These are phyloP conservation scores for Peterozyma xylosa DNA, from an alignment of 805 yeast genomes.

Conservation along the genomic window DNA sequence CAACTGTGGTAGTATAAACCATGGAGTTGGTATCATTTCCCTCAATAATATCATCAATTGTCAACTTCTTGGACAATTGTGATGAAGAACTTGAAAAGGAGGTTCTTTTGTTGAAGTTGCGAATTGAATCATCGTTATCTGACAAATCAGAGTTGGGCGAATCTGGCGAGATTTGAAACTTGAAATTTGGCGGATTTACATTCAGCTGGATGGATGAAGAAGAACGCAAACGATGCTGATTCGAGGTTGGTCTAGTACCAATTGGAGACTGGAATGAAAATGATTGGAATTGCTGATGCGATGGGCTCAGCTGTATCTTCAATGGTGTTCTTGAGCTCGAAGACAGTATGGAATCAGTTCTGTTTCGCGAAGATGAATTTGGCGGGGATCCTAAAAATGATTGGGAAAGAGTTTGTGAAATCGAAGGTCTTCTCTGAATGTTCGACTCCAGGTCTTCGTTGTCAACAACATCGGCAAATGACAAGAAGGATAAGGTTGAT, in stretches of 20 bases:
- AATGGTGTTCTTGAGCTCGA: slow-evolving; percentile 2
- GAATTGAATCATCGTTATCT: slow-evolving; percentile 4
- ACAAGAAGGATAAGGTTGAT: slow-evolving; percentile 46
- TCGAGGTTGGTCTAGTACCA: slow-evolving; percentile 4
- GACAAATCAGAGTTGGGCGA: slow-evolving; percentile 8
- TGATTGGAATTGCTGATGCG: background rate
- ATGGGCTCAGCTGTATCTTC: background rate
- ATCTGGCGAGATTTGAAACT: slow-evolving; percentile 6
- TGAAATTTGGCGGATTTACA: background rate
- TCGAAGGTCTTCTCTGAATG: slow-evolving; percentile 52
- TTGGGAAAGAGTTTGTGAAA: slow-evolving; percentile 32
- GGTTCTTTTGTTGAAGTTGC: too few relatives aligned
- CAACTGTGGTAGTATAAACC: too few relatives aligned
- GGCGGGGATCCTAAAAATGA: slow-evolving; percentile 12
- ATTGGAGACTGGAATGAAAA: slow-evolving; percentile 3
- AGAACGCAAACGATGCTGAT: background rate
- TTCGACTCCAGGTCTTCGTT: slow-evolving; percentile 47
- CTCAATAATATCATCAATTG: too few relatives aligned
- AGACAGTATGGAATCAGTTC: slow-evolving; percentile 12
- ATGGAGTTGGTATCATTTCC: too few relatives aligned
- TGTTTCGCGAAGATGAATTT: background rate
- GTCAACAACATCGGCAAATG: slow-evolving; percentile 73
- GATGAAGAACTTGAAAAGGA: too few relatives aligned
- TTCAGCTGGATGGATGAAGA: background rate
- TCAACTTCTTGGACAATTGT: too few relatives aligned